Evolutionary conservation across 805 yeast genomes (phyloP), one percentile per base, ranked within the genome.

Genomic region (Candida adriatica): DNA sequence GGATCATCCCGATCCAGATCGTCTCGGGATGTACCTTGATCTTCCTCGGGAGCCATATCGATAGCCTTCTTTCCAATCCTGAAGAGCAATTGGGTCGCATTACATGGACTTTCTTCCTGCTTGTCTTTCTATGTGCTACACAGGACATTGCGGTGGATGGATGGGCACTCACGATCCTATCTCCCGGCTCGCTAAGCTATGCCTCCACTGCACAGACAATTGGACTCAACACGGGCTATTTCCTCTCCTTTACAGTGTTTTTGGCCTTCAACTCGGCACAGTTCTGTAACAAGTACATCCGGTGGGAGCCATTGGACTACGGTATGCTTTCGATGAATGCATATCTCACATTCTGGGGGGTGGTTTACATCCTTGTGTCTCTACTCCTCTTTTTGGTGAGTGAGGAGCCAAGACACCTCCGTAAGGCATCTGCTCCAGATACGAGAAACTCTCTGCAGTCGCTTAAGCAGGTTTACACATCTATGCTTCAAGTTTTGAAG

Each of bases 81-180:
- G 55, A 61, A 19, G 45, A 55, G 18, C 64, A 77, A 42, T 59
- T 86, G 37, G 48, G 60, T 10, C 51, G 58, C 3, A 71, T 92
- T 39, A 85, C 97, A 0, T 45, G 64, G 30, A 67, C 75, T 35
- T 92, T 92, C 58, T 83, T 88, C 47, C 42, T 75, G 15, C 62
- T 92, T 37, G 92, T 92, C 19, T 73, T 90, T 36, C 66, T 88
- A 38, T 88, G 96, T 61, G 96, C 97, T 1, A 90, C 98, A 0
- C 98, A 92, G 57, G 98, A 92, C 54, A 92, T 92, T 34, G 97
- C 98, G 1, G 98, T 92, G 15, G 98, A 92, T 60, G 97, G 98
- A 8, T 92, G 98, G 98, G 96, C 97, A 0, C 62, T 92, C 49
- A 92, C 96, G 2, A 75, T 90, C 24, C 64, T 92, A 31, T 75